Percentiles rank a stretch among this genome's conserved stretches.
phyloP scores from a whole-genome alignment of 768 basidiomycete species.

The Multifurca ochricompacta region DNA sequence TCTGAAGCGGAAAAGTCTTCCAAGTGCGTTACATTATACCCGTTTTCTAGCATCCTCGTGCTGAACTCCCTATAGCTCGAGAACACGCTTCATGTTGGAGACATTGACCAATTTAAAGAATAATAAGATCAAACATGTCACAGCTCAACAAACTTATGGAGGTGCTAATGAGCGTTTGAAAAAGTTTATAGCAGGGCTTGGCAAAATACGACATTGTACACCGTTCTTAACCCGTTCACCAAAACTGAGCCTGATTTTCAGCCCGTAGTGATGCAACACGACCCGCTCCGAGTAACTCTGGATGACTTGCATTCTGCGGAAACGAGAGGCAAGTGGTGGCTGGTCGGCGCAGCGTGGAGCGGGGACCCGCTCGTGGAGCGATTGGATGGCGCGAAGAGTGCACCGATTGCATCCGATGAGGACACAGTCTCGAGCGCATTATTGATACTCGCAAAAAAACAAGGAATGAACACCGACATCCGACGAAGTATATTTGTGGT shows the following conservation, averaged over 20 bases:
- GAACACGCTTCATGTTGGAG: conserved; percentile 93
- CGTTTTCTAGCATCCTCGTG: neutral
- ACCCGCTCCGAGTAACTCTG: conserved; percentile 79
- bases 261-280: conserved; percentile 77
- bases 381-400: conserved; percentile 33
- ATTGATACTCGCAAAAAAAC: conserved; percentile 76
- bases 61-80: conserved; percentile 49
- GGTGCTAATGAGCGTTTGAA: conserved; percentile 83
- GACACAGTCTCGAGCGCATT: conserved; percentile 37
- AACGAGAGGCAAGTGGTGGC: conserved; percentile 96
- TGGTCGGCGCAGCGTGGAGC: conserved; percentile 93
- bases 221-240: neutral
- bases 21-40: conserved; percentile 36
- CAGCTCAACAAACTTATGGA: conserved; percentile 56
- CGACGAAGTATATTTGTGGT: conserved; percentile 87
- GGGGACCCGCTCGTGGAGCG: conserved; percentile 85
- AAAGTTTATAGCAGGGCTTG: conserved; percentile 70
- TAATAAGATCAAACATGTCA: conserved; percentile 68
- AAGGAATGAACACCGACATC: conserved; percentile 99
- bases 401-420: conserved; percentile 24
- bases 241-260: conserved; percentile 27
- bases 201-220: conserved; percentile 70
- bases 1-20: conserved; percentile 40
- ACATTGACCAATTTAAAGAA: conserved; percentile 88
- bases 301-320: conserved; percentile 79